Conservation (phyloP, 2,329 filamentous ascomycete species). For the Ophiostoma sp. region DNA sequence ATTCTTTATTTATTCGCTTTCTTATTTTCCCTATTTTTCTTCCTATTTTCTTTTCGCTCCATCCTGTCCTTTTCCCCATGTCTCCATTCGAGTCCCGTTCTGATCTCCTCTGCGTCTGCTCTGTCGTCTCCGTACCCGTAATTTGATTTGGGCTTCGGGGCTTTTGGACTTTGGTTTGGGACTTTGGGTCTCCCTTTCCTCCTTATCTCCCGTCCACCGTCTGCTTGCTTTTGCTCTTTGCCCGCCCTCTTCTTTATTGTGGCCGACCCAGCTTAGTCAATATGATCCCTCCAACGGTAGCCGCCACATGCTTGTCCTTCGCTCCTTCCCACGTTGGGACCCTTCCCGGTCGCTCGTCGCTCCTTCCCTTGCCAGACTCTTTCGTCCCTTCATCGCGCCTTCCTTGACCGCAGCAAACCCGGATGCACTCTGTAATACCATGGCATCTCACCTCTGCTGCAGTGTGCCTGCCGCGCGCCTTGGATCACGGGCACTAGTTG, state of each 20-base stretch:
- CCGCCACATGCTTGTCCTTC: constrained; percentile 1
- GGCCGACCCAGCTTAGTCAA: background rate
- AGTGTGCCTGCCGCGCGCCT: background rate
- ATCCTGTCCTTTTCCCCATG: background rate
- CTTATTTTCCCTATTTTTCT: background rate
- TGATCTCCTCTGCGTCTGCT: background rate
- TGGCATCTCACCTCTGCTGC: background rate
- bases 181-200: too few relatives aligned
- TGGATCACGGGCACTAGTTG: background rate
- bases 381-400: background rate
- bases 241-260: background rate
- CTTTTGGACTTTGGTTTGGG: too few relatives aligned
- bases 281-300: background rate
- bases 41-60: constrained; percentile 2
- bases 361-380: background rate
- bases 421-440: too few relatives aligned
- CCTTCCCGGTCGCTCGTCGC: background rate
- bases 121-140: background rate
- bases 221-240: background rate
- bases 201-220: too few relatives aligned
- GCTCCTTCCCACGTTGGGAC: constrained; percentile 2
- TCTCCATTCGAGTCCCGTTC: constrained; percentile 1
- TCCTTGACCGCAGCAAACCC: background rate
- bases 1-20: constrained; percentile 6
- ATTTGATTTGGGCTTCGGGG: constrained; percentile 1